Base-by-base conservation (phyloP, 2,329 filamentous ascomycete genomes). In the Xylaria sp. region DNA sequence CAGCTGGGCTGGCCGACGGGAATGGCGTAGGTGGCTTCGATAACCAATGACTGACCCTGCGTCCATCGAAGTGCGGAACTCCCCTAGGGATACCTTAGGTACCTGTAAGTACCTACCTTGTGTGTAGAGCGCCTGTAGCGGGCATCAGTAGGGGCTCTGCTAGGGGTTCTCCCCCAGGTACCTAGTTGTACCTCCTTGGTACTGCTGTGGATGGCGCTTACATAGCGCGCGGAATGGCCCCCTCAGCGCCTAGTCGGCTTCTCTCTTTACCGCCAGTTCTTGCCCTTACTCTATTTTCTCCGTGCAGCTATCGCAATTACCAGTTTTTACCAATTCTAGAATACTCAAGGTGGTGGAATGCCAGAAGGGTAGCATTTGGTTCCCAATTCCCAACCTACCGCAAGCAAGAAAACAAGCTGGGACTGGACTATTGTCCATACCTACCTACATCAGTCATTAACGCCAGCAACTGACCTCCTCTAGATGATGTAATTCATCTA, bases 401-500 rank as follows among this genome's bases (percentile, higher is more conserved):
- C 21, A 46, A 47, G 21, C 19, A 47, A 15, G n/a, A 25, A 21
- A 45, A 51, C n/a, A n/a, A 38, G 31, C 31, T 40, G 14, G 38
- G 12, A 57, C 6, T 12, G 25, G 47, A 52, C 51, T n/a, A n/a
- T n/a, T n/a, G n/a, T n/a, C n/a, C n/a, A n/a, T n/a, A n/a, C n/a
- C n/a, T n/a, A n/a, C n/a, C n/a, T n/a, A n/a, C 47, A 45, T 21
- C 38, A 19, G 43, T 19, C 17, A 25, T 25, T 37, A 42, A 15
- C 38, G 37, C 33, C 33, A 19, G 37, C 12, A 17, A 31, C 23
- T 8, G 17, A 17, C 14, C 17, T 5, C n/a, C 17, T 5, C n/a
- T 15, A 40, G 17, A 46, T 61, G 59, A 61, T 61, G 53, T 46
- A 51, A 61, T 52, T 23, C 2, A 33, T 31, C 15, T 15, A 15